Evolutionary conservation across 2,329 filamentous ascomycete species (phyloP), one percentile per base, ranked within the genome.

Genomic region (Colletotrichum godetiae): DNA sequence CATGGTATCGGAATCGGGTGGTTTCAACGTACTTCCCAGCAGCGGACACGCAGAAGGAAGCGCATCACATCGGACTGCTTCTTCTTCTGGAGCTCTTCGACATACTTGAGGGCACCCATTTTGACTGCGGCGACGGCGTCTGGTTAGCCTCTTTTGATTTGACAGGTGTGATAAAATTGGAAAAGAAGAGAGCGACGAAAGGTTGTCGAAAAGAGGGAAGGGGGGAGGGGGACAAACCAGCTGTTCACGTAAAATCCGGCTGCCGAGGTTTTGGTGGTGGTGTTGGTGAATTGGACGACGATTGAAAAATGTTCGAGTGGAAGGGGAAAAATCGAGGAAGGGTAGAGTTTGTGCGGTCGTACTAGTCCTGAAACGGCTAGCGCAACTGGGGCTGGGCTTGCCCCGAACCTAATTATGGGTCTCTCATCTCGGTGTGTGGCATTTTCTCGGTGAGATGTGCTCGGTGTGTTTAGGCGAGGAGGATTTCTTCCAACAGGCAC

Each of bases 71-170:
- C 97, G 88, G 95, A 98, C 93, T 99, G 97, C 95, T 99, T 99
- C 95, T 98, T 98, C 95, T 99, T 98, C 89, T 98, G 95, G 91
- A 99, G 94, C 92, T 99, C 97, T 93, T 99, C 97, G 90, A 99
- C 95, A 91, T 98, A 99, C 91, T 99, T 99, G 88, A 98, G 95
- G 91, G 96, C 96, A 94, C 97, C 97, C 97, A 98, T 98, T 92
- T 96, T 91, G 85, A 83, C 88, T 90, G 79, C 80, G 76, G 64
- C 33, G 64, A 57, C 60, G 33, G 68, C 64, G 27, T 60, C 63
- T 62, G 24, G 75, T 80, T 75, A 80, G 78, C 76, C 67, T 53
- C 42, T 60, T 52, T 4, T 13, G 53, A 46, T 35, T n/a, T 57
- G 24, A 22, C 24, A 37, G n/a, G 24, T 52, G 52, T 22, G 35